Conservation (phyloP, 2,329 filamentous ascomycete genomes). For the Colletotrichum abscissum region DNA sequence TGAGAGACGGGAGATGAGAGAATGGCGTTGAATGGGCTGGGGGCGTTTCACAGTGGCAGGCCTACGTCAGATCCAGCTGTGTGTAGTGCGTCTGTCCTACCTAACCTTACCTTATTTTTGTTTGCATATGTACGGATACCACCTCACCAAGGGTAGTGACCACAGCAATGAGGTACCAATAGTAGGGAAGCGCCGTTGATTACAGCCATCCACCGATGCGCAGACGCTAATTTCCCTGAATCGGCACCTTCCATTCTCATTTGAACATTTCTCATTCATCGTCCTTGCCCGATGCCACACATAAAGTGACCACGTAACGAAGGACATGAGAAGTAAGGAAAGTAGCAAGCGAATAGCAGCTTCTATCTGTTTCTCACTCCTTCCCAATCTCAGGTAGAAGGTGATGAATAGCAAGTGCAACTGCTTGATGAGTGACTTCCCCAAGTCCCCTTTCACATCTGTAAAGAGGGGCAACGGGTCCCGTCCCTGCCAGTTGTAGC, state of each 20-base stretch:
- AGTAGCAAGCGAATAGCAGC: not conserved
- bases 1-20: not conserved
- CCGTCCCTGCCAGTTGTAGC: not conserved
- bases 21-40: not conserved
- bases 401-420: no score
- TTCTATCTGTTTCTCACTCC: not conserved
- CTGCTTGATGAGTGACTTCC: not conserved
- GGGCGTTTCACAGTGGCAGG: conserved; percentile 1
- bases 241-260: not conserved
- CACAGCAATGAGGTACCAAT: no score
- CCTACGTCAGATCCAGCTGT: conserved; percentile 13
- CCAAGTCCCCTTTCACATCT: not conserved
- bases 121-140: no score
- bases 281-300: not conserved
- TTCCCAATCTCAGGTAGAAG: no score
- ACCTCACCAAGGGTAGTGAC: no score
- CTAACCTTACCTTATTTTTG: no score
- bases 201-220: not conserved
- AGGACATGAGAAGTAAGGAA: not conserved
- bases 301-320: not conserved
- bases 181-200: not conserved
- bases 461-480: conserved; percentile 11
- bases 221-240: conserved; percentile 32
- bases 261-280: not conserved
- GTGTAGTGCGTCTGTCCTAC: not conserved